phyloP scores from a whole-genome alignment of 805 yeast genomes.

The Teunomyces pallodes region DNA sequence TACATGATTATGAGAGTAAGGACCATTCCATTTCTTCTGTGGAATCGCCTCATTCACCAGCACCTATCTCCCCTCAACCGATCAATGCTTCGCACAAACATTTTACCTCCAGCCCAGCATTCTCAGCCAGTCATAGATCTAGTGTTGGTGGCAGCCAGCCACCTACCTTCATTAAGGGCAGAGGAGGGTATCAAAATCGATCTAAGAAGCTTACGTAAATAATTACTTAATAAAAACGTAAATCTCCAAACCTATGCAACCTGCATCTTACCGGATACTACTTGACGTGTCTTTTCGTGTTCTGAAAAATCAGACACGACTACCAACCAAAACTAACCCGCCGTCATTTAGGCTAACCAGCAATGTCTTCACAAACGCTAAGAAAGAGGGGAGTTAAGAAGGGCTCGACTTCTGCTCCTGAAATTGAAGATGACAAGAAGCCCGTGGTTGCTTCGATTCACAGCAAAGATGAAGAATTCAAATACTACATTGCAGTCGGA shows the following conservation, averaged over 20 bases:
- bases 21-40: conserved; percentile 10
- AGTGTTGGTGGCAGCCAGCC: background rate
- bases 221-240: background rate
- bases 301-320: background rate
- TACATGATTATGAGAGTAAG: background rate
- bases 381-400: conserved; percentile 28
- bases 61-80: conserved; percentile 1
- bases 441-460: background rate
- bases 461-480: conserved; percentile 24
- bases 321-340: no score
- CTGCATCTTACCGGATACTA: background rate
- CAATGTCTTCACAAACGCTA: conserved; percentile 25
- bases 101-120: background rate
- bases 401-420: conserved; percentile 5
- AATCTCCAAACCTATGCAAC: background rate
- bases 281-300: background rate
- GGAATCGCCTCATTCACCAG: conserved; percentile 6
- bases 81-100: background rate
- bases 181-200: conserved; percentile 46
- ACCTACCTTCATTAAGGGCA: conserved; percentile 36
- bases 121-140: background rate
- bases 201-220: conserved; percentile 35
- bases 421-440: background rate
- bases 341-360: background rate
- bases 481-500: conserved; percentile 34